Conservation (phyloP, 345 rosid species). For the Salix caprea region DNA sequence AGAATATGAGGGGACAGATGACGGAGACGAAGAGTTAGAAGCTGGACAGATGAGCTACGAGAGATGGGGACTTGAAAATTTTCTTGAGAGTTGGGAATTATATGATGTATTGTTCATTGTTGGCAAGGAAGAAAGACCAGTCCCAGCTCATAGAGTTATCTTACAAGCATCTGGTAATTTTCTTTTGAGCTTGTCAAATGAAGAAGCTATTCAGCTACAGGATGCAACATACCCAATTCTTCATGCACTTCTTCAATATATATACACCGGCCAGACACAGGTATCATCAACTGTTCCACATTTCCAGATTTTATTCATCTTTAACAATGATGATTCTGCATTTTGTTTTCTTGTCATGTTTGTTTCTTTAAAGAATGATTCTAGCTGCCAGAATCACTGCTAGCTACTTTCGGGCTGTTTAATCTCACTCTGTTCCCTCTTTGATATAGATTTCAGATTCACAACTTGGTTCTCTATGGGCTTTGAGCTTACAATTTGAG, state of each 20-base stretch:
- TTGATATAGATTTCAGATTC: slow-evolving; percentile 62
- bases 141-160: slow-evolving; percentile 87
- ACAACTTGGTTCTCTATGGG: slow-evolving; percentile 53
- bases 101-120: slow-evolving; percentile 67
- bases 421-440: neutral
- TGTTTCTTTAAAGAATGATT: slow-evolving; percentile 8
- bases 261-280: slow-evolving; percentile 73
- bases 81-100: slow-evolving; percentile 80
- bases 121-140: slow-evolving; percentile 55
- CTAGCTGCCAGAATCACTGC: neutral
- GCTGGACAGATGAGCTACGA: slow-evolving; percentile 40
- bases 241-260: slow-evolving; percentile 73
- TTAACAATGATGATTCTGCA: neutral
- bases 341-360: neutral
- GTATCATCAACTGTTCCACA: slow-evolving; percentile 27
- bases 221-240: slow-evolving; percentile 53
- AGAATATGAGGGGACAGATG: slow-evolving; percentile 47
- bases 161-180: slow-evolving; percentile 78
- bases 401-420: neutral
- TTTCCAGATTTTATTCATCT: neutral
- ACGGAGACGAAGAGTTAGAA: slow-evolving; percentile 44
- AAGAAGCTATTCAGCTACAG: slow-evolving; percentile 46
- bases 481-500: slow-evolving; percentile 59
- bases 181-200: slow-evolving; percentile 39
- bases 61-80: slow-evolving; percentile 78